Conservation (phyloP, 179 eudicot species). For the Beta macrorhiza region DNA sequence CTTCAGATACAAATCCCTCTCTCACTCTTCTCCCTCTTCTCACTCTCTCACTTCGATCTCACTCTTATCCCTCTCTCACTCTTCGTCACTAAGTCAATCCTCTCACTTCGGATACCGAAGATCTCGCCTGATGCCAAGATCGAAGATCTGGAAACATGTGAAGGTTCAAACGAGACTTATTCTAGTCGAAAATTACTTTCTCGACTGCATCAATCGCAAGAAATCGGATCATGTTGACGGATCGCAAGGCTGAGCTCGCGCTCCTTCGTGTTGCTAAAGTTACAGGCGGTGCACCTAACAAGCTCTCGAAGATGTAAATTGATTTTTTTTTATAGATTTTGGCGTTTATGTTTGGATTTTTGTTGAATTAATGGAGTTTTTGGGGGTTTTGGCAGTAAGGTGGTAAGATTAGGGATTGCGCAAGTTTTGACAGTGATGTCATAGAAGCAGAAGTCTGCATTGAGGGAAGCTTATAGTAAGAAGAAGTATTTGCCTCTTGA, state of each 20-base stretch:
- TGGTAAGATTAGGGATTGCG: conserved; percentile 46
- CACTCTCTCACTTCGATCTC: too few species aligned
- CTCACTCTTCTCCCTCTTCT: too few species aligned
- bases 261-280: conserved; percentile 54
- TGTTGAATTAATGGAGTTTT: not conserved
- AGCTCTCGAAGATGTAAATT: conserved; percentile 50
- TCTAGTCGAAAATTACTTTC: too few species aligned
- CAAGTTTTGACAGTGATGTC: conserved; percentile 55
- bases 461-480: conserved; percentile 53
- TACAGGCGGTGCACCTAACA: conserved; percentile 57
- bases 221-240: conserved; percentile 3
- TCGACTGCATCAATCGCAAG: too few species aligned
- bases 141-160: too few species aligned
- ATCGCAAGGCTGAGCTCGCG: conserved; percentile 49
- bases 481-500: conserved; percentile 50
- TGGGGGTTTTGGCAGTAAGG: conserved; percentile 29
- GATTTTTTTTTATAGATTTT: not conserved
- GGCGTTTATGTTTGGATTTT: not conserved
- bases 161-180: too few species aligned
- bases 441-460: conserved; percentile 47
- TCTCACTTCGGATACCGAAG: too few species aligned
- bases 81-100: too few species aligned
- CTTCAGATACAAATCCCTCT: too few species aligned
- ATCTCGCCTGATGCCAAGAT: too few species aligned
- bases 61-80: too few species aligned